Evolutionary conservation across 2,329 filamentous ascomycete species (phyloP), one percentile per base, ranked within the genome.

Genomic region (Ascosphaera apis): DNA sequence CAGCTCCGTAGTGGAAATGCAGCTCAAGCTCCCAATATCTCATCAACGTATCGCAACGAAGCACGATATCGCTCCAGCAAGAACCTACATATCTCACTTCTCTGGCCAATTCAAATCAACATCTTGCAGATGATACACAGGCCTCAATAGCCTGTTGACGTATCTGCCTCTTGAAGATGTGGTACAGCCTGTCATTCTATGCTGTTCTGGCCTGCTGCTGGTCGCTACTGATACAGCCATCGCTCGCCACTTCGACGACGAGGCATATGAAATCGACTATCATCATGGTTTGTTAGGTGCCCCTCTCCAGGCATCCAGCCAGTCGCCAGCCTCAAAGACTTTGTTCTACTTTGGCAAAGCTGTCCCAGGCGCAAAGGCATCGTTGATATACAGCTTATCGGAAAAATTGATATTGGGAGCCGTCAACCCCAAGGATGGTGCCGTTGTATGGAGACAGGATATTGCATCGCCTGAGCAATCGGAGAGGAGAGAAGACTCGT

Each of bases 241-340:
- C 69, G 36, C 52, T 57, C 49, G 80, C 83, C 44, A 72, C 40
- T 92, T 83, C 60, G 66, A 69, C 45, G 88, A 98, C 52, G 86
- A 98, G 56, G 83, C 91, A 45, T 84, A 75, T 60, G 69, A 81
- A 47, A 70, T 91, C 53, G 88, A 98, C 58, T 95, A 83, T 61
- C 86, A 95, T 58, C 74, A 91, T 60, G 72, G 80, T 44, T 73
- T 95, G 34, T 63, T 98, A 48, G 88, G 88, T 49, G 60, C 80
- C 27, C 83, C 88, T 37, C 76, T 77, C 53, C 21, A 6, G 11
- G 21, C 21, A 6, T 25, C 21, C 5, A 11, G 11, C 11, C 5
- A 5, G 21, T 25, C 21, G 11, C 21, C 21, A 11, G 63, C 70
- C 52, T 71, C 80, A 42, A 79, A 81, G 41, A 93, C 86, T 46